phyloP scores from a whole-genome alignment of 1,139 yeast species.

The Fermentozyma sake region DNA sequence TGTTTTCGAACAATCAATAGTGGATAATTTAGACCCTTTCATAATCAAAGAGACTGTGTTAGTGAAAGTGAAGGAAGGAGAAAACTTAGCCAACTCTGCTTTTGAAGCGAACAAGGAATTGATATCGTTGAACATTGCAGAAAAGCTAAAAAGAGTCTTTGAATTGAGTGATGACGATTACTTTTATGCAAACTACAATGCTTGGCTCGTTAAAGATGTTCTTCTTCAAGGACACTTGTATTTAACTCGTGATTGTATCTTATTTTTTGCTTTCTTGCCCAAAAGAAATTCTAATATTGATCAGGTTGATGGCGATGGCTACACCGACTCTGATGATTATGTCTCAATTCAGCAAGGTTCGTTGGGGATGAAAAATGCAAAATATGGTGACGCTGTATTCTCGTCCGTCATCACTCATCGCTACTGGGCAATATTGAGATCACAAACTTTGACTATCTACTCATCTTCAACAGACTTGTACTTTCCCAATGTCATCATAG shows the following conservation, averaged over 20 bases:
- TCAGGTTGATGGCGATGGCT: slow-evolving; percentile 1
- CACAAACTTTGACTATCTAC: slow-evolving; percentile 67
- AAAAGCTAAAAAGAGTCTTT: slow-evolving; percentile 34
- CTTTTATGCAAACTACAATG: slow-evolving; percentile 54
- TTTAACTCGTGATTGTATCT: slow-evolving; percentile 57
- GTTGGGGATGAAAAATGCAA: slow-evolving; percentile 47
- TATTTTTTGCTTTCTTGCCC: slow-evolving; percentile 84
- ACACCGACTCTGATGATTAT: slow-evolving; percentile 24
- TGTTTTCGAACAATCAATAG: slow-evolving; percentile 32
- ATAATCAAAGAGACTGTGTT: slow-evolving; percentile 18
- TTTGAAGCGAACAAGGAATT: slow-evolving; percentile 9
- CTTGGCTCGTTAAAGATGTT: slow-evolving; percentile 82
- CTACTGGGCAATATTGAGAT: slow-evolving; percentile 77
- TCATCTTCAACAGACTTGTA: slow-evolving; percentile 71
- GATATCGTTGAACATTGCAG: slow-evolving; percentile 27
- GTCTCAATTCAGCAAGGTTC: slow-evolving; percentile 40
- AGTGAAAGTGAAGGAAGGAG: slow-evolving; percentile 12
- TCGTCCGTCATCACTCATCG: slow-evolving; percentile 29
- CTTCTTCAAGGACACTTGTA: slow-evolving; percentile 82
- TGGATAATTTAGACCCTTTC: slow-evolving; percentile 29
- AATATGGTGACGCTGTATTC: slow-evolving; percentile 37
- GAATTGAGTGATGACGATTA: slow-evolving; percentile 45
- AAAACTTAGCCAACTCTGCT: slow-evolving; percentile 8
- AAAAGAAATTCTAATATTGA: slow-evolving; percentile 19
- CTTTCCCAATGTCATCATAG: slow-evolving; percentile 76